A percentile compares a stretch with the other conserved stretches of the same genome.
These are phyloP conservation scores for Melaleuca alternifolia DNA, from an alignment of 345 rosid species.

Conservation along the genomic window DNA sequence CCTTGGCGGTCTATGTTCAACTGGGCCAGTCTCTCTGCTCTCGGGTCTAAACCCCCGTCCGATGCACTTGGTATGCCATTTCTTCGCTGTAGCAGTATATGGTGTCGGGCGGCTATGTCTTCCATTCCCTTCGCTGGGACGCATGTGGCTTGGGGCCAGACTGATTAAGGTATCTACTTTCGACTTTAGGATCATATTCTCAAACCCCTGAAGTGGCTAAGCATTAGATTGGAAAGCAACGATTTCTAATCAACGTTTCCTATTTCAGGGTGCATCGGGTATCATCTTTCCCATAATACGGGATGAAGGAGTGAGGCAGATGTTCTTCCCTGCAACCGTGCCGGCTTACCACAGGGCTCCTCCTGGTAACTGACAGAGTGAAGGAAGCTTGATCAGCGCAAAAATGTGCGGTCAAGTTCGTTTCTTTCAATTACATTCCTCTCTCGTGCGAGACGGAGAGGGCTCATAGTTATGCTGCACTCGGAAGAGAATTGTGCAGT, in stretches of 20 bases:
- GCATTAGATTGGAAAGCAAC: not conserved
- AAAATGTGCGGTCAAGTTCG: not conserved
- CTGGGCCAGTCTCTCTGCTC: slow-evolving; percentile 17
- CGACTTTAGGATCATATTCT: not conserved
- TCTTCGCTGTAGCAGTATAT: slow-evolving; percentile 20
- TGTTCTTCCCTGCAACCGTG: slow-evolving; percentile 36
- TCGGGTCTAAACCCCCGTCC: slow-evolving; percentile 27
- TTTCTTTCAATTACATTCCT: not conserved
- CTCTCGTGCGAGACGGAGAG: not conserved
- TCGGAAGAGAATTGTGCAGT: not conserved
- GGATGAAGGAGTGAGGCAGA: slow-evolving; percentile 34
- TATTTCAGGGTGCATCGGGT: slow-evolving; percentile 27
- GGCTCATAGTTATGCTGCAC: not conserved
- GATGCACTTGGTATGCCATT: slow-evolving; percentile 11
- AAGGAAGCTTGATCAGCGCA: not conserved
- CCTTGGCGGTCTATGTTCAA: slow-evolving; percentile 21
- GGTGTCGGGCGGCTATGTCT: slow-evolving; percentile 15
- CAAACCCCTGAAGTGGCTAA: not conserved
- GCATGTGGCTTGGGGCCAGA: slow-evolving; percentile 19
- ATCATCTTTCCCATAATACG: slow-evolving; percentile 30
- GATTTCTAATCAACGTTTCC: not conserved
- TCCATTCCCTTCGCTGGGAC: slow-evolving; percentile 24
- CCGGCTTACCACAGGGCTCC: slow-evolving; percentile 33
- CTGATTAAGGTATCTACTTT: not conserved
- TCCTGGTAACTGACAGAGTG: not conserved